A percentile compares a stretch with the other conserved stretches of the same genome.
These are phyloP conservation scores for Rhodosporidiobolus odoratus DNA, from an alignment of 768 basidiomycete species.

Conservation along the genomic window DNA sequence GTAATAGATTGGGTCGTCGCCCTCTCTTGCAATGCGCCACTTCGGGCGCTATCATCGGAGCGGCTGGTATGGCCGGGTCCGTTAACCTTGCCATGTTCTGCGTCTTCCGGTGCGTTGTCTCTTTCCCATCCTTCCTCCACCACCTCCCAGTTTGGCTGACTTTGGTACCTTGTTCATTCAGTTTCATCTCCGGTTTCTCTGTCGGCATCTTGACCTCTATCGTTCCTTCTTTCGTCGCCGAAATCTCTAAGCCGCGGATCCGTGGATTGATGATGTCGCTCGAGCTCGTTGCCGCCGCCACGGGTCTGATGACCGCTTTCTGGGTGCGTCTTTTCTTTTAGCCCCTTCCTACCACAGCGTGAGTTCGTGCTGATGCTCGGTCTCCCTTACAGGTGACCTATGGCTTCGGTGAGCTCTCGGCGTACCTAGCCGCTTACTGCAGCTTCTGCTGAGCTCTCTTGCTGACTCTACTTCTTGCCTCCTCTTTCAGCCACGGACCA, in stretches of 20 bases:
- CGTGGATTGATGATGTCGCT: constrained; percentile 38
- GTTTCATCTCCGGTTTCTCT: constrained; percentile 39
- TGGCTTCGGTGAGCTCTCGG: constrained; percentile 18
- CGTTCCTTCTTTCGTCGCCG: constrained; percentile 29
- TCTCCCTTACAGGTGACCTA: not conserved
- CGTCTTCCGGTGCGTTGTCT: constrained; percentile 4
- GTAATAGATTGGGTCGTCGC: constrained; percentile 27
- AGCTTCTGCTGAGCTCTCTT: too few species aligned
- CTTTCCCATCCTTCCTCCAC: not conserved
- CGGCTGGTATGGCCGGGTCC: constrained; percentile 24
- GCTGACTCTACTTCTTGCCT: too few species aligned
- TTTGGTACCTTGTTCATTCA: not conserved
- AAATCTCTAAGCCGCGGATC: constrained; percentile 35
- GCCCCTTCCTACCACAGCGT: not conserved
- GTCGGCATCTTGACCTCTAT: constrained; percentile 40
- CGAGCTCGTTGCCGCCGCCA: constrained; percentile 34
- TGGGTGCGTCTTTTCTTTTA: constrained; percentile 32
- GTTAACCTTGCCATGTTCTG: constrained; percentile 38
- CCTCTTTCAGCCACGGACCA: not conserved
- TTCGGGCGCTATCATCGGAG: constrained; percentile 17
- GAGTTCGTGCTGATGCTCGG: not conserved
- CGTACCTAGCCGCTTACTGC: too few species aligned
- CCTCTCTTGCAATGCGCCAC: constrained; percentile 22
- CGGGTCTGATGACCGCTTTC: constrained; percentile 40
- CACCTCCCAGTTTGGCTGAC: not conserved